Conservation (phyloP, 2,329 filamentous ascomycete species). For the Pseudogymnoascus sp. region DNA sequence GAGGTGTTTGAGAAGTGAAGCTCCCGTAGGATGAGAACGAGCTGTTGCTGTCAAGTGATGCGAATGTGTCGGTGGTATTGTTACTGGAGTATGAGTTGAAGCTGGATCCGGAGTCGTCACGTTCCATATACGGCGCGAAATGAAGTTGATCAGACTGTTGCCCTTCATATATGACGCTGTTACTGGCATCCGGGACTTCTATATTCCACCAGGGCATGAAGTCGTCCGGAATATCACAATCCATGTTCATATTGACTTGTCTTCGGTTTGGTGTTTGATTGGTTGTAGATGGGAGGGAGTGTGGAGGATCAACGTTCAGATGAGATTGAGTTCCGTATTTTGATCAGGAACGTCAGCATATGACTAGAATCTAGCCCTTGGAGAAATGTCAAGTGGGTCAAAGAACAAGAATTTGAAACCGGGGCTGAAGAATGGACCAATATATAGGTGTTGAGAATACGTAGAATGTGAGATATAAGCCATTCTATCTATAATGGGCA, state of each 20-base stretch:
- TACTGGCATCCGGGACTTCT: not conserved
- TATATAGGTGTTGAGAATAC: constrained; percentile 7
- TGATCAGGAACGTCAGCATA: not conserved
- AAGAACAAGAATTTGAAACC: constrained; percentile 6
- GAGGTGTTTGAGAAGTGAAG: not conserved
- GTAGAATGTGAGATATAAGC: not conserved
- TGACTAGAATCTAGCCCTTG: not conserved
- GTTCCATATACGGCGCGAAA: not conserved
- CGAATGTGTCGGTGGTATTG: not conserved
- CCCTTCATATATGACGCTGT: not conserved
- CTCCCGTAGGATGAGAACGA: constrained; percentile 1
- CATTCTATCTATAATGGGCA: not conserved
- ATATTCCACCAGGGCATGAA: not conserved
- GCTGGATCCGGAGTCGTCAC: constrained; percentile 1
- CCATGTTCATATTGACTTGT: constrained; percentile 2
- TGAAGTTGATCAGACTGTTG: not conserved
- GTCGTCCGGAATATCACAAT: not conserved
- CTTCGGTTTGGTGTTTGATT: not conserved
- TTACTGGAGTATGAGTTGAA: not conserved
- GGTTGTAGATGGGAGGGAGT: not conserved
- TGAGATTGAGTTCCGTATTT: constrained; percentile 2
- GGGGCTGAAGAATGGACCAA: constrained; percentile 6
- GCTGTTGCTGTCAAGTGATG: not conserved
- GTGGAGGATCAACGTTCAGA: not conserved
- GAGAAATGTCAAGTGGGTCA: constrained; percentile 1